phyloP scores from a whole-genome alignment of 2,329 filamentous ascomycete species.

The Canariomyces notabilis region DNA sequence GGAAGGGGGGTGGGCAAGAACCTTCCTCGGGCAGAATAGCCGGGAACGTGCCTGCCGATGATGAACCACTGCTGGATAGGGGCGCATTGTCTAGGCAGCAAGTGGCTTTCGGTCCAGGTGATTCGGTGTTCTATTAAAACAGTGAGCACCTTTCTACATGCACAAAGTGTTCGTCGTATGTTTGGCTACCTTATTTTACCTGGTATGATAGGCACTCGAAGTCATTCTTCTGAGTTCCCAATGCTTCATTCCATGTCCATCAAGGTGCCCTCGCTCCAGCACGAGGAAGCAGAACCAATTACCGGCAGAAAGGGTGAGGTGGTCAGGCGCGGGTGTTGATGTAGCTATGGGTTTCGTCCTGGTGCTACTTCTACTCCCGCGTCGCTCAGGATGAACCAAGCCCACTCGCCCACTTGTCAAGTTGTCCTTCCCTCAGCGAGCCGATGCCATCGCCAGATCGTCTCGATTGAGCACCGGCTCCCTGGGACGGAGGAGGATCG shows the following conservation, averaged over 20 bases:
- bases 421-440: not conserved
- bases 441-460: not conserved
- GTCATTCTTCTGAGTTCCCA: too few relatives aligned
- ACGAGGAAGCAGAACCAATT: not conserved
- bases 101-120: conserved; percentile 10
- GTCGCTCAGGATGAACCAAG: not conserved
- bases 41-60: conserved; percentile 16
- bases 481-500: conserved; percentile 1
- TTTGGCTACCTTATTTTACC: not conserved
- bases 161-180: not conserved
- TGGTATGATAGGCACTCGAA: too few relatives aligned
- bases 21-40: conserved; percentile 16
- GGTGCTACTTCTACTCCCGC: not conserved
- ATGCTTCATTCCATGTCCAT: not conserved
- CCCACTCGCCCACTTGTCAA: not conserved
- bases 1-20: too few relatives aligned
- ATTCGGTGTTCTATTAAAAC: conserved; percentile 16
- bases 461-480: conserved; percentile 4
- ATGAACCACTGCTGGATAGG: conserved; percentile 12
- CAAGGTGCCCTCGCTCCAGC: not conserved
- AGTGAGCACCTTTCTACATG: conserved; percentile 5
- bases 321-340: not conserved
- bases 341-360: not conserved
- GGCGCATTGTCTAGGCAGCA: conserved; percentile 5
- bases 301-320: conserved; percentile 10